Base-by-base conservation (phyloP, 345 rosid genomes). In the Arabis hirsuta region DNA sequence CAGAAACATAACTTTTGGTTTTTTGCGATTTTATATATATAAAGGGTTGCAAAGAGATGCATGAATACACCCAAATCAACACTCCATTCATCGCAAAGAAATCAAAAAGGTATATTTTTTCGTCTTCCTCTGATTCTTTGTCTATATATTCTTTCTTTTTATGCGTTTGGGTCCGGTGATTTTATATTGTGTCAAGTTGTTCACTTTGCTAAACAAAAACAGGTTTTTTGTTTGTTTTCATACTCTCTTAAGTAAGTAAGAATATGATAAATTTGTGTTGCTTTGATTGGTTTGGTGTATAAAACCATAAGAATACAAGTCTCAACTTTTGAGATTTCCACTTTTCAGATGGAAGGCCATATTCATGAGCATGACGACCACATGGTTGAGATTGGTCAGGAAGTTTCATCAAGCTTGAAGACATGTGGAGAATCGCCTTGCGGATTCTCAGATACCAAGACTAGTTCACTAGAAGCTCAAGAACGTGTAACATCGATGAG, bases 401-500 rank as follows among this genome's bases (percentile, higher is more conserved):
- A 61, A 61, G 39, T 61, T 43, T 29, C 63, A 58, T 58, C 41
- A 5, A 45, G 67, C 41, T 29, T 10, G 32, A 64, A 44, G 69
- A 12, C 57, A 50, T 65, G 69, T 50, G 57, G 69, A 50, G 57
- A 65, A 19, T 13, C 34, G 12, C 34, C 47, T 65, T 65, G 57
- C 4, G 22, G 57, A 16, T 65, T 65, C 57, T 50, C 46, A 19
- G 46, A 48, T 36, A 47, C 69, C 6, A 48, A 34, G 34, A 50
- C 69, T 11, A 65, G 4, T 87, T 39, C 88, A 83, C 51, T 87
- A n/a, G 55, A 24, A 24, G 55, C 60, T 29, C 7, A 29, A 14
- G 70, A 65, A 51, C 59, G 59, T 75, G 86, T 85, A 72, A 85
- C 85, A 85, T 63, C 69, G 0, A 9, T 51, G 14, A 31, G 20